phyloP scores from a whole-genome alignment of 192 early-diverging fungal species.

The Backusella morwellensis region DNA sequence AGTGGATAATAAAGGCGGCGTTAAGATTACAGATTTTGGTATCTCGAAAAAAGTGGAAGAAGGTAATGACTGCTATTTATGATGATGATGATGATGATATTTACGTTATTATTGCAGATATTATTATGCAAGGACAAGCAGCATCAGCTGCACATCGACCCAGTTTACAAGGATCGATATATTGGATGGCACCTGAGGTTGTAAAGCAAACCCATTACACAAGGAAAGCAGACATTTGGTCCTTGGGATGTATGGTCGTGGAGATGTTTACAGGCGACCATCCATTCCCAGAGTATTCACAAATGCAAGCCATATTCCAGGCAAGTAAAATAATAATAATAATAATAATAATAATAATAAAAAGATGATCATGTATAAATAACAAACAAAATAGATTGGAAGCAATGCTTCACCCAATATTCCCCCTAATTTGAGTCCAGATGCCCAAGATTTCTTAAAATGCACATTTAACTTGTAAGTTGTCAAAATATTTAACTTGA shows the following conservation, averaged over 20 bases:
- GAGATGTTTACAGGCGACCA: constrained; percentile 98
- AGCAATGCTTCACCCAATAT: constrained; percentile 80
- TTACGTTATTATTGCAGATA: background rate
- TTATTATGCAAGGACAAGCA: constrained; percentile 42
- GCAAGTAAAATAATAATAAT: constrained; percentile 40
- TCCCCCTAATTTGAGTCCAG: constrained; percentile 64
- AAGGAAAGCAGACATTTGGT: constrained; percentile 92
- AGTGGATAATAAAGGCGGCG: constrained; percentile 88
- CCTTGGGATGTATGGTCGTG: constrained; percentile 91
- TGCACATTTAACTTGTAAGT: constrained; percentile 73
- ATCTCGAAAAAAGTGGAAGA: constrained; percentile 95
- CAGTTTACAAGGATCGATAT: constrained; percentile 93
- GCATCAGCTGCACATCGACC: constrained; percentile 52
- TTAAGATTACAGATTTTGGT: constrained; percentile 99
- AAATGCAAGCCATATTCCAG: constrained; percentile 82
- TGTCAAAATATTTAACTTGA: background rate
- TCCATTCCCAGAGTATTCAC: constrained; percentile 81
- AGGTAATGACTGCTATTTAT: constrained; percentile 38
- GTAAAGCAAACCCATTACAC: constrained; percentile 91
- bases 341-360: background rate
- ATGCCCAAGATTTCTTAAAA: constrained; percentile 78
- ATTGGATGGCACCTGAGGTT: constrained; percentile 97
- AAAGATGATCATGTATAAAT: background rate
- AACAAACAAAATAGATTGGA: constrained; percentile 59
- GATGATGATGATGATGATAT: background rate